Base-by-base conservation (phyloP, 1,284 basidiomycete species). In the Irpex rosettiformis region DNA sequence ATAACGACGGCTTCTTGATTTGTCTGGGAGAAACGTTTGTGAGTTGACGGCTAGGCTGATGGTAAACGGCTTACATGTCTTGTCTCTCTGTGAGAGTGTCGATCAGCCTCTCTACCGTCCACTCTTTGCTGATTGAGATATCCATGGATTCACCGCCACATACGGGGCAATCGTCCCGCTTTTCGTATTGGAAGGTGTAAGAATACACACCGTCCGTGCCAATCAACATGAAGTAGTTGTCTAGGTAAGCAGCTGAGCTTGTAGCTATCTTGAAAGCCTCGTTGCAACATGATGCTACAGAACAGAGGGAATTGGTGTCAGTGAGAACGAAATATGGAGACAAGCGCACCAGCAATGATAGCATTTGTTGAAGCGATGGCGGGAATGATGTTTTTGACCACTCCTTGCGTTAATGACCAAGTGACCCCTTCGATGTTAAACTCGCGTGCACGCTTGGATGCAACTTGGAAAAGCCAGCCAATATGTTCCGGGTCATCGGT, bases 241-340 rank as follows among this genome's bases (percentile, higher is more conserved):
- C 93, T 45, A 99, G 81, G 71, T 88, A 97, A 1, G 95, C 93
- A 0, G 96, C 96, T 25, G 92, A 91, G 61, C 88, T 93, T 0
- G 97, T 99, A 18, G 94, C 96, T 60, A 99, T 93, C 76, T 99
- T 99, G 83, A 99, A 95, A 7, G 97, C 97, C 75, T 99, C 97
- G 66, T 98, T 98, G 69, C 96, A 99, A 75, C 97, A 99, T 2
- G 96, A 93, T 13, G 96, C 96, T 95, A 56, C 0, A 45, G n/a
- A n/a, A n/a, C n/a, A n/a, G n/a, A n/a, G n/a, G n/a, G n/a, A n/a
- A n/a, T n/a, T n/a, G n/a, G n/a, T n/a, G n/a, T n/a, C n/a, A n/a
- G n/a, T n/a, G n/a, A n/a, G n/a, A n/a, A n/a, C n/a, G n/a, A n/a
- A n/a, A n/a, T n/a, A n/a, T n/a, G n/a, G 10, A 6, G 11, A 5